phyloP scores from a whole-genome alignment of 805 yeast species.

The Candida pseudofarinosa region DNA sequence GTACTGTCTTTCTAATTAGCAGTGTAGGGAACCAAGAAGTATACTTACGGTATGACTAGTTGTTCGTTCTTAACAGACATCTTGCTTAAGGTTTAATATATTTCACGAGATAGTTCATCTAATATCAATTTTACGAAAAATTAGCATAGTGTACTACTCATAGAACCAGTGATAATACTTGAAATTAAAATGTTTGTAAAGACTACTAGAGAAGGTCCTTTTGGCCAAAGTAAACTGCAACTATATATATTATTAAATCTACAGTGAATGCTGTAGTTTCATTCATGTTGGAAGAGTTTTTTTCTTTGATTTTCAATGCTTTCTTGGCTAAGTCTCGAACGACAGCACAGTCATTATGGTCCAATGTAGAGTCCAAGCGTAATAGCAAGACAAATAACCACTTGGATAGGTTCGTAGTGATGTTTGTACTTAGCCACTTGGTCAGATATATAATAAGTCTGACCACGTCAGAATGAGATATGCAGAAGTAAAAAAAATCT shows the following conservation, averaged over 20 bases:
- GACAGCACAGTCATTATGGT: constrained; percentile 28
- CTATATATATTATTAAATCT: constrained; percentile 28
- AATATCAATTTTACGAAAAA: neutral
- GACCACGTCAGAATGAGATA: constrained; percentile 31
- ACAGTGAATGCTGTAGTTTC: constrained; percentile 20
- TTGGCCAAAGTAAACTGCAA: constrained; percentile 33
- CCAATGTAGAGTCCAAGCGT: constrained; percentile 32
- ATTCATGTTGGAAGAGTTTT: constrained; percentile 6
- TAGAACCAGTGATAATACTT: too few species aligned
- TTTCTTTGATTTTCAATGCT: constrained; percentile 25
- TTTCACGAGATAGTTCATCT: neutral
- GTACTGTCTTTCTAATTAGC: constrained; percentile 4
- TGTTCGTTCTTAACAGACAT: constrained; percentile 22
- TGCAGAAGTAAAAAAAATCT: constrained; percentile 12
- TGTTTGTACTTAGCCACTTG: constrained; percentile 33
- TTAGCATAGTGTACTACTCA: neutral
- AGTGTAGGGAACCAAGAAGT: too few species aligned
- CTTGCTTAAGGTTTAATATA: neutral
- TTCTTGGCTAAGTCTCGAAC: constrained; percentile 36
- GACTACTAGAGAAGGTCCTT: constrained; percentile 19
- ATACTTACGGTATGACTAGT: constrained; percentile 30
- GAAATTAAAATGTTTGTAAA: neutral
- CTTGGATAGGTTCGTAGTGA: constrained; percentile 20
- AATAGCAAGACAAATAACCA: constrained; percentile 36
- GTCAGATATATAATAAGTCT: constrained; percentile 32